Conservation (phyloP, 352 stramenopile genomes). For the Aphanomyces stellatus region DNA sequence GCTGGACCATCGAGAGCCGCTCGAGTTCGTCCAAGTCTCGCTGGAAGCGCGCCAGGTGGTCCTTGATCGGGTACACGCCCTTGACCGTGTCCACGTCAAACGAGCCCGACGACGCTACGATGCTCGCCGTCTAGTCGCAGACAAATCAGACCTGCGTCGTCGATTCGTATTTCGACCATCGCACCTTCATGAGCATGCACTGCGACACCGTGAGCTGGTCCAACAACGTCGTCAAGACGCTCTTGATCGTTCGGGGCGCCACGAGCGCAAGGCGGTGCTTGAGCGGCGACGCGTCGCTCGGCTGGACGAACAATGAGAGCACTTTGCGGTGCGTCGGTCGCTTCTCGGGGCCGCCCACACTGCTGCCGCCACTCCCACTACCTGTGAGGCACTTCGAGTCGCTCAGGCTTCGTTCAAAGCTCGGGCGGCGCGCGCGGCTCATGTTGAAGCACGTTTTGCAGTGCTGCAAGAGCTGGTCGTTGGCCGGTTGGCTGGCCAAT, state of each 20-base stretch:
- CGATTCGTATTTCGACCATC: neutral
- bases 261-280: slow-evolving; percentile 62
- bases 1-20: slow-evolving; percentile 64
- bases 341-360: slow-evolving; percentile 25
- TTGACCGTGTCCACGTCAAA: slow-evolving; percentile 74
- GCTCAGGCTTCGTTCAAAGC: slow-evolving; percentile 25
- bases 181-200: slow-evolving; percentile 71
- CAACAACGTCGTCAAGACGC: slow-evolving; percentile 70
- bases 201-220: slow-evolving; percentile 78
- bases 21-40: slow-evolving; percentile 67
- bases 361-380: slow-evolving; percentile 21
- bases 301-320: slow-evolving; percentile 49
- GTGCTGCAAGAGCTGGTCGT: slow-evolving; percentile 55
- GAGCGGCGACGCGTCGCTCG: slow-evolving; percentile 27
- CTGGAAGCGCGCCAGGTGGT: slow-evolving; percentile 51
- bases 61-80: slow-evolving; percentile 57
- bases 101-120: slow-evolving; percentile 53
- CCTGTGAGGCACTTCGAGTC: slow-evolving; percentile 27
- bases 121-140: slow-evolving; percentile 46
- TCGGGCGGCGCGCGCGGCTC: slow-evolving; percentile 51
- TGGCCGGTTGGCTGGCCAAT: slow-evolving; percentile 33
- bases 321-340: slow-evolving; percentile 20
- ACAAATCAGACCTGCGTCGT: too few relatives aligned
- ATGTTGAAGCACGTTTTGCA: slow-evolving; percentile 72
- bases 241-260: slow-evolving; percentile 72